These are phyloP conservation scores for Luzula sylvatica DNA, from an alignment of 176 grass and related monocot species.

Conservation along the genomic window DNA sequence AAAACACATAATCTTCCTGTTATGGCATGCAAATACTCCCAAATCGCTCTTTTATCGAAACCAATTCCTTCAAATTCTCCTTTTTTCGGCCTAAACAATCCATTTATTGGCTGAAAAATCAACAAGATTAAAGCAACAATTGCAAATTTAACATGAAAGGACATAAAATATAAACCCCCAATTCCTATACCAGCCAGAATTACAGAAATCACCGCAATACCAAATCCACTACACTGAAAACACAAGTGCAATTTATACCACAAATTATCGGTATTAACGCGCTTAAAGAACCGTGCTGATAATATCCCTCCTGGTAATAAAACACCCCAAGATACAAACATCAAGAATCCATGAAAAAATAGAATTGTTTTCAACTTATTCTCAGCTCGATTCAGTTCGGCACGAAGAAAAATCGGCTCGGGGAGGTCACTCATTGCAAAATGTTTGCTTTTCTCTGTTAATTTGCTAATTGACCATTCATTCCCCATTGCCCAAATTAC, in stretches of 20 bases:
- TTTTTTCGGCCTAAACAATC: slow-evolving; percentile 55
- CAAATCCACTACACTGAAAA: slow-evolving; percentile 70
- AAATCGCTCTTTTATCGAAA: slow-evolving; percentile 40
- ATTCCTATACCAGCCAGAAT: slow-evolving; percentile 62
- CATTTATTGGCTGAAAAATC: slow-evolving; percentile 70
- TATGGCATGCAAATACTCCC: slow-evolving; percentile 82
- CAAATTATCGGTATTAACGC: slow-evolving; percentile 48
- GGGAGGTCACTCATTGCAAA: slow-evolving; percentile 59
- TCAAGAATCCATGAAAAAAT: slow-evolving; percentile 88
- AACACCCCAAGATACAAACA: slow-evolving; percentile 89
- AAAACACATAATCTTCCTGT: slow-evolving; percentile 63
- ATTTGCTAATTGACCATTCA: slow-evolving; percentile 44
- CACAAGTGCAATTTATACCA: slow-evolving; percentile 85
- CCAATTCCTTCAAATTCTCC: slow-evolving; percentile 36
- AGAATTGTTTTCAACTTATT: slow-evolving; percentile 64
- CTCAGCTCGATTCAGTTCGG: slow-evolving; percentile 64
- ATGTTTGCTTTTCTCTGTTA: slow-evolving; percentile 66
- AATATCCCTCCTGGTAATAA: slow-evolving; percentile 84
- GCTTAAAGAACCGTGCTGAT: slow-evolving; percentile 85
- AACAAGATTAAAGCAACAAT: slow-evolving; percentile 47
- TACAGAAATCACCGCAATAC: slow-evolving; percentile 68
- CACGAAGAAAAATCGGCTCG: slow-evolving; percentile 44
- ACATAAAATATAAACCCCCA: slow-evolving; percentile 51
- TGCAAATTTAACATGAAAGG: slow-evolving; percentile 85
- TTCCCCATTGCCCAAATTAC: slow-evolving; percentile 92